These are phyloP conservation scores for Lathyrus tuberosus DNA, from an alignment of 306 rosid genomes.

Conservation along the genomic window DNA sequence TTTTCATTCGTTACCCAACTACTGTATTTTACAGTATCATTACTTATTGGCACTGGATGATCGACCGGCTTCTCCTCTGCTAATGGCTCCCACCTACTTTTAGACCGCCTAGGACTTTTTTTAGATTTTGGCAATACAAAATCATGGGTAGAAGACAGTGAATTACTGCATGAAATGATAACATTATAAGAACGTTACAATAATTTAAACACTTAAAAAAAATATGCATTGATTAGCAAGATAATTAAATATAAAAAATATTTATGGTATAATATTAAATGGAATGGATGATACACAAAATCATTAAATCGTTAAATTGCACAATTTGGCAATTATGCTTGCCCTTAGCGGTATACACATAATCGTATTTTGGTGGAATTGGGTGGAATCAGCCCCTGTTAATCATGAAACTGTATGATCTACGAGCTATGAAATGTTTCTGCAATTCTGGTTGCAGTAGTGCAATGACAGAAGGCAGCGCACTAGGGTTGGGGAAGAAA, in stretches of 20 bases:
- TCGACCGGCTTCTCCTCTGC: conserved; percentile 76
- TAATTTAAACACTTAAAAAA: conserved; percentile 6
- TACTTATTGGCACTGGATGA: conserved; percentile 46
- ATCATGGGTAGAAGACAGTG: conserved; percentile 48
- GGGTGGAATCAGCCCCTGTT: not conserved
- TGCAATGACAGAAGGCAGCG: no score
- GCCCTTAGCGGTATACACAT: no score
- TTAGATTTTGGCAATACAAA: conserved; percentile 62
- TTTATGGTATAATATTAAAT: not conserved
- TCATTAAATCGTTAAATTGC: no score
- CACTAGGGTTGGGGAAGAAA: no score
- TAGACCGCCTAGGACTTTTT: conserved; percentile 83
- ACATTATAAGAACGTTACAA: conserved; percentile 14
- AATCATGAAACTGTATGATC: no score
- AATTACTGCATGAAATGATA: conserved; percentile 50
- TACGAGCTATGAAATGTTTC: no score
- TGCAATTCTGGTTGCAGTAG: no score
- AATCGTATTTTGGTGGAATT: not conserved
- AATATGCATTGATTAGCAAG: conserved; percentile 21
- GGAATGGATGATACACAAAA: not conserved
- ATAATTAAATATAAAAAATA: not conserved
- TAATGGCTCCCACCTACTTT: conserved; percentile 98
- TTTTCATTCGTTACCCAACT: conserved; percentile 66
- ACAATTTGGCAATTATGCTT: no score
- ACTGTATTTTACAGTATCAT: conserved; percentile 52